These are phyloP conservation scores for Begonia fuchsioides DNA, from an alignment of 306 rosid species.

Conservation along the genomic window DNA sequence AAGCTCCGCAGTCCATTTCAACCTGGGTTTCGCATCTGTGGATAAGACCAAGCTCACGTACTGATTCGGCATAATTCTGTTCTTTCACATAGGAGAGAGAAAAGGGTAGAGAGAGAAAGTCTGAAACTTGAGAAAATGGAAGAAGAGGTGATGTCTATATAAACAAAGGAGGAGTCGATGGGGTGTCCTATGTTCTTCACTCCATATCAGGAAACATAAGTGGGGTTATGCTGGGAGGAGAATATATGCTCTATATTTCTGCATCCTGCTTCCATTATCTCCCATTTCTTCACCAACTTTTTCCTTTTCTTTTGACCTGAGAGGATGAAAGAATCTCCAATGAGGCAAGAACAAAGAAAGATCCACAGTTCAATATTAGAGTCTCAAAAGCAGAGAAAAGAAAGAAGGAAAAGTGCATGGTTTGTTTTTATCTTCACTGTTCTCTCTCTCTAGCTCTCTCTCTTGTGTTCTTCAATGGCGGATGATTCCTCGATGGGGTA, in stretches of 20 bases:
- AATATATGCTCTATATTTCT: constrained; percentile 73
- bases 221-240: constrained; percentile 89
- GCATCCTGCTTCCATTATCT: constrained; percentile 25
- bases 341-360: constrained; percentile 54
- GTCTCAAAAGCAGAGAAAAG: constrained; percentile 91
- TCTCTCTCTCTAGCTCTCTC: constrained; percentile 34
- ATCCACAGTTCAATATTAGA: constrained; percentile 42
- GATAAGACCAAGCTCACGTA: constrained; percentile 72
- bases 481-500: constrained; percentile 55
- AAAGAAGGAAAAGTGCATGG: constrained; percentile 71
- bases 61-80: constrained; percentile 33
- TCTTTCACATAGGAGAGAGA: neutral
- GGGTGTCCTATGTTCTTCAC: constrained; percentile 63
- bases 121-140: too few species aligned
- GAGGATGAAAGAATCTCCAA: constrained; percentile 77
- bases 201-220: constrained; percentile 91
- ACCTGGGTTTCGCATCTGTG: constrained; percentile 89
- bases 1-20: constrained; percentile 88
- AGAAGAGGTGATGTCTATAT: constrained; percentile 19
- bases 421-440: constrained; percentile 86
- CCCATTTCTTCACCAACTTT: constrained; percentile 35
- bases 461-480: constrained; percentile 7
- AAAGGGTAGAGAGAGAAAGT: neutral
- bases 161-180: constrained; percentile 35
- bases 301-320: constrained; percentile 38